Evolutionary conservation across 306 rosid genomes (phyloP), one percentile per base, ranked within the genome.

Genomic region (Quercus dentata): DNA sequence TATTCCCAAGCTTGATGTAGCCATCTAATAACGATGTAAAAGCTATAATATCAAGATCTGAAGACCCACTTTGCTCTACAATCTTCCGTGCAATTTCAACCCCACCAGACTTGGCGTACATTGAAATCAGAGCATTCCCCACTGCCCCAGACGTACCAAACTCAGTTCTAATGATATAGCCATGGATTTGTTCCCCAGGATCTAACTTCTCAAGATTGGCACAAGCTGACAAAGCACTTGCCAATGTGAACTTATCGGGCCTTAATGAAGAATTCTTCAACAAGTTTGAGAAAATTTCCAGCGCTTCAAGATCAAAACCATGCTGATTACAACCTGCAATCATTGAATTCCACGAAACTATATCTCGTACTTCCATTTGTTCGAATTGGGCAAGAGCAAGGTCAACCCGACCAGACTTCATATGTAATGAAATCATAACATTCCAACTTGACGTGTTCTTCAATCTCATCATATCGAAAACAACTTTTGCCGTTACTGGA

Each of bases 11-110:
- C 89, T 94, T 94, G 83, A 88, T 62, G 77, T 89, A 94, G 46
- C 98, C 98, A 85, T 92, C 90, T 77, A 94, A 84, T 61, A 94
- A 83, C 35, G 97, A 86, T 57, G 98, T 94, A 82, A 92, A 90
- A 68, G 97, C 93, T 81, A 92, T 91, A 46, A 85, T 82, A 84
- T 92, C 87, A 74, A 91, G 86, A 71, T 76, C 80, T 6, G 92
- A 86, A 57, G 83, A 78, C 41, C 87, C 83, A 1, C 84, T 81
- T 70, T 83, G 77, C 67, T 84, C 86, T 20, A 92, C 80, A 76
- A 91, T 61, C 84, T 81, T 83, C 70, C 35, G 83, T 67, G 98
- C 97, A 78, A 87, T 71, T 73, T 80, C 88, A 79, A 86, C 77
- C 31, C 87, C 86, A 54, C 97, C 92, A 4, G 90, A 91, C 79